A percentile compares a stretch with the other conserved stretches of the same genome.
Evolutionary conservation across 192 early-diverging fungal genomes (phyloP).

Genomic region (Dimargaris xerosporica): DNA sequence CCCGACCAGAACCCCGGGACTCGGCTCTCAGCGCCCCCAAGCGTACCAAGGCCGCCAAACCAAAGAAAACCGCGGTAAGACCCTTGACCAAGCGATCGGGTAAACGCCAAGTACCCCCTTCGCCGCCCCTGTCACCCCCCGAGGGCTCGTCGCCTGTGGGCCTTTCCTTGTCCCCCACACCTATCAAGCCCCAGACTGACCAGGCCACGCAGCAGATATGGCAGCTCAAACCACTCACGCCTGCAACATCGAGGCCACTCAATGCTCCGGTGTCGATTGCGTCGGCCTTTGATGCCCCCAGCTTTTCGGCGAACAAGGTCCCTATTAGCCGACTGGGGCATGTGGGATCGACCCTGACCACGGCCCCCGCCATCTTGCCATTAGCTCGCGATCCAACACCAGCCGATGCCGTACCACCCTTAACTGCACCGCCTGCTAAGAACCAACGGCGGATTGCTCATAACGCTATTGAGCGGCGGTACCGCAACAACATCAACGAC

Average conservation of each 20-base stretch:
- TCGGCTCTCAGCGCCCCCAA: background rate
- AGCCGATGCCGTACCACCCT: background rate
- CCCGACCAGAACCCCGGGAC: background rate
- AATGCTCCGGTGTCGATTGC: background rate
- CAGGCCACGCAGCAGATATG: background rate
- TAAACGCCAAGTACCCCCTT: slow-evolving; percentile 2
- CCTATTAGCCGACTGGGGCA: background rate
- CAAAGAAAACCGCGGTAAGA: background rate
- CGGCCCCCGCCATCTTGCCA: background rate
- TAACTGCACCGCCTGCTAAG: slow-evolving; percentile 12
- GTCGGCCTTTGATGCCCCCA: background rate
- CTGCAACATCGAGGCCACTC: background rate
- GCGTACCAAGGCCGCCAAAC: background rate
- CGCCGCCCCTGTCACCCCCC: slow-evolving; percentile 8
- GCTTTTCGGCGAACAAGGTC: background rate
- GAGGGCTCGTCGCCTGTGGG: background rate
- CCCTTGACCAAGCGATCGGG: slow-evolving; percentile 1
- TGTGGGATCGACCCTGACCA: background rate
- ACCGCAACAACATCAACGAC: slow-evolving; percentile 96
- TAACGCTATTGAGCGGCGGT: slow-evolving; percentile 87
- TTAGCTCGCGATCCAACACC: background rate
- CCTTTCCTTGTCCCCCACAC: background rate
- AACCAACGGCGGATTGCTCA: slow-evolving; percentile 83
- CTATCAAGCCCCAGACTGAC: background rate
- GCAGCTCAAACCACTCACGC: background rate